These are phyloP conservation scores for Backusella sp. DNA, from an alignment of 192 early-diverging fungal genomes.

Conservation along the genomic window DNA sequence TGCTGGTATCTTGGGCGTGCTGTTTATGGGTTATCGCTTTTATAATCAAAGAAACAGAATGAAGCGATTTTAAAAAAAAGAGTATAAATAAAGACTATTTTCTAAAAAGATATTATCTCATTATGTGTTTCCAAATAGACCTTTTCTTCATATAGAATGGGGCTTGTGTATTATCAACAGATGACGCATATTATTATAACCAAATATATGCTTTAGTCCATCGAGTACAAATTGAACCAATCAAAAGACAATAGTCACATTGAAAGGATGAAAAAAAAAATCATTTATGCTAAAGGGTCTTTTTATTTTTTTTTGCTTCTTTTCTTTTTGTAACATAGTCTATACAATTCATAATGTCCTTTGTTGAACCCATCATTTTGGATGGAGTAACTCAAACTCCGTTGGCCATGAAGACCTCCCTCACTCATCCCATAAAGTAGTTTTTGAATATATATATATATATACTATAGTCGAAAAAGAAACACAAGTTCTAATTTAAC, in stretches of 20 bases:
- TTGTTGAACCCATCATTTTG: background rate
- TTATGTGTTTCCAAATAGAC: background rate
- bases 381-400: background rate
- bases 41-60: slow-evolving; percentile 26
- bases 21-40: slow-evolving; percentile 28
- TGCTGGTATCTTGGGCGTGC: slow-evolving; percentile 14
- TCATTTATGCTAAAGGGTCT: background rate
- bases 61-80: slow-evolving; percentile 27
- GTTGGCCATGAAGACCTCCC: slow-evolving; percentile 25
- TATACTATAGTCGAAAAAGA: no score
- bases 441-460: no score
- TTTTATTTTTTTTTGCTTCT: background rate
- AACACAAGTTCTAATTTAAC: no score
- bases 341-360: background rate
- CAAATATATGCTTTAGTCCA: background rate
- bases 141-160: background rate
- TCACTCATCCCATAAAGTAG: slow-evolving; percentile 41
- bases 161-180: background rate
- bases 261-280: background rate
- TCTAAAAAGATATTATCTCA: background rate
- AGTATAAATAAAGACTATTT: background rate
- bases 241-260: background rate
- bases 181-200: background rate
- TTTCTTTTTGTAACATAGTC: background rate
- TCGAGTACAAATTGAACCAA: background rate